A percentile compares a stretch with the other conserved stretches of the same genome.
Conservation (phyloP, 106 monocot genomes). For the Xerophyta viscosa region DNA sequence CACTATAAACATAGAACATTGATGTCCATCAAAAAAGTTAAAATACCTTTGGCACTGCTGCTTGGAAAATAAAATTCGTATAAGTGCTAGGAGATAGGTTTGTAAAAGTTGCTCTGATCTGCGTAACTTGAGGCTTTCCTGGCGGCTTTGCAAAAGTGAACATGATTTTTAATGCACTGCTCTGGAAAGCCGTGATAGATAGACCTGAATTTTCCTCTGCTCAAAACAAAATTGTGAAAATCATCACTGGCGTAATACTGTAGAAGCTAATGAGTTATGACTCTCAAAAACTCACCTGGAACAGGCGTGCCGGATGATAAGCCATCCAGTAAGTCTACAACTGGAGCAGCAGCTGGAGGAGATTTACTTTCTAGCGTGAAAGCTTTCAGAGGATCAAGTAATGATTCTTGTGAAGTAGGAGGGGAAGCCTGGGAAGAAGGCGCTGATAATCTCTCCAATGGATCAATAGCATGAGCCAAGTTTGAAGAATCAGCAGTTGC, state of each 20-base stretch:
- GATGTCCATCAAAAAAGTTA: neutral
- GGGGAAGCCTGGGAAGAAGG: constrained; percentile 21
- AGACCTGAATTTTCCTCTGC: constrained; percentile 33
- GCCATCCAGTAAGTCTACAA: constrained; percentile 69
- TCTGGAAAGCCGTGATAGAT: constrained; percentile 79
- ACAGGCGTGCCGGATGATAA: constrained; percentile 34
- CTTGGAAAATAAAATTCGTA: constrained; percentile 91
- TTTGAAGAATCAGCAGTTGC: constrained; percentile 23
- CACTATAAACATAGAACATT: neutral
- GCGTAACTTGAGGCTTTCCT: constrained; percentile 63
- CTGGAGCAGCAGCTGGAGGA: constrained; percentile 26
- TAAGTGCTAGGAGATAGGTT: constrained; percentile 59
- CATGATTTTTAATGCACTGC: constrained; percentile 49
- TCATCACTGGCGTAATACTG: neutral
- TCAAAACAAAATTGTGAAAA: constrained; percentile 3
- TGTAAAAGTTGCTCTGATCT: constrained; percentile 61
- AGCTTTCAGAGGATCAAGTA: constrained; percentile 20
- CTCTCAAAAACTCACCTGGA: constrained; percentile 25
- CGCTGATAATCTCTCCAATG: constrained; percentile 23
- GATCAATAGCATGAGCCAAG: constrained; percentile 14
- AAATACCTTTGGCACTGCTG: constrained; percentile 93
- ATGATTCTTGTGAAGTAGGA: too few relatives aligned
- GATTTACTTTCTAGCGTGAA: constrained; percentile 27
- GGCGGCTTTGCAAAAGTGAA: constrained; percentile 75
- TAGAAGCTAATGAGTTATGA: neutral